Evolutionary conservation across 2,329 filamentous ascomycete genomes (phyloP), one percentile per base, ranked within the genome.

Genomic region (Fusarium sp.): DNA sequence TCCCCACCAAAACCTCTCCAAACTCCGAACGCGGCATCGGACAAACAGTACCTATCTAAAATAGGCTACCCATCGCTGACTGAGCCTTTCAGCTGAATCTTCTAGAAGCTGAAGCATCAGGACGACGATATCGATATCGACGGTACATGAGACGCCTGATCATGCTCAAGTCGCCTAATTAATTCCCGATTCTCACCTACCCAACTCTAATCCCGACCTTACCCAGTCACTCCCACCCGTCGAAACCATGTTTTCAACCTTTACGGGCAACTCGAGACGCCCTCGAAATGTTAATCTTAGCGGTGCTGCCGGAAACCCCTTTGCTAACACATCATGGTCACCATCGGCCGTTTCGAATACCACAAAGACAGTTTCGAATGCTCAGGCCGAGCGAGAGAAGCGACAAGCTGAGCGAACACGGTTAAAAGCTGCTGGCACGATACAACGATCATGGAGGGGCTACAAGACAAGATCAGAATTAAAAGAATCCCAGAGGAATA

Each of bases 211-310:
- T 22, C 14, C 19, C 45, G 30, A 47, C 58, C 47, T 48, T 37
- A 45, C 45, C 62, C 56, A 56, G 46, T 43, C 56, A 7, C 41
- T 49, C 39, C 52, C 44, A 40, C 51, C 54, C 51, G 19, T 50
- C 58, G 47, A 54, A 71, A 37, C 63, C 76, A 97, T 97, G 95
- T 96, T 96, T 81, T 90, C 92, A 65, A 94, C 92, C 54, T 99
- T 99, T 82, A 96, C 92, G 23, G 96, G 96, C 72, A 92, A 82
- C 80, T 92, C 93, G 73, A 90, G 93, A 75, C 92, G 92, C 71
- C 90, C 91, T 65, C 90, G 96, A 70, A 94, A 97, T 78, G 93
- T 98, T 77, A 97, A 98, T 80, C 90, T 99, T 65, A 96, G 93
- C 70, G 96, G 94, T 66, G 91, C 94, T 72, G 88, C 88, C 69